Evolutionary conservation across 1,139 yeast genomes (phyloP).

Genomic region (Suzukiozyma palmioleophila): DNA sequence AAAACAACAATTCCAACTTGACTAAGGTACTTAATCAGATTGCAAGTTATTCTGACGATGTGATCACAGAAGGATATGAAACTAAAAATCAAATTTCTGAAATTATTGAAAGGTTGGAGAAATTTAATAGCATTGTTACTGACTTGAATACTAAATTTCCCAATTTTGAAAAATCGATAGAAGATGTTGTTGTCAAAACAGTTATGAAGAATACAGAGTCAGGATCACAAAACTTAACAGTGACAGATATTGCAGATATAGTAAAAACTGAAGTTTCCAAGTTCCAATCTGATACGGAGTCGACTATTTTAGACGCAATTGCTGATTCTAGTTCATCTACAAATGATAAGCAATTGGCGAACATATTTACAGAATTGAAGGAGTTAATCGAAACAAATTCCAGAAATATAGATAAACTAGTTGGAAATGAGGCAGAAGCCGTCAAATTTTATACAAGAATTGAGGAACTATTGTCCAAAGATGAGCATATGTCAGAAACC

Average conservation of each 20-base stretch:
- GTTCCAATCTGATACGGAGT: background rate
- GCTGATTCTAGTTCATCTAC: background rate
- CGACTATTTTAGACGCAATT: background rate
- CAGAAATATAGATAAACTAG: background rate
- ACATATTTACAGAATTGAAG: background rate
- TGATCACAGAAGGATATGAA: constrained; percentile 35
- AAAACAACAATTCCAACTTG: constrained; percentile 37
- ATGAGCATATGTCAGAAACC: background rate
- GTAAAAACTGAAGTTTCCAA: background rate
- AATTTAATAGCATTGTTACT: constrained; percentile 1
- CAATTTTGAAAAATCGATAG: background rate
- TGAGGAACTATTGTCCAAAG: background rate
- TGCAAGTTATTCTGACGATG: constrained; percentile 31
- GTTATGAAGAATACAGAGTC: background rate
- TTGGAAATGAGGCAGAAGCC: background rate
- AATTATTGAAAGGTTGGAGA: constrained; percentile 17
- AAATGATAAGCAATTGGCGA: background rate
- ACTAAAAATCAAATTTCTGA: constrained; percentile 29
- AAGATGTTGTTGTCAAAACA: background rate
- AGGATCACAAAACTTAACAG: background rate
- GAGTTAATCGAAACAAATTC: background rate
- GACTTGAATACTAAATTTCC: background rate
- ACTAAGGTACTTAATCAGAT: constrained; percentile 31
- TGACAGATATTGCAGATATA: background rate
- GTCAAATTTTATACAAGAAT: background rate